A percentile compares a stretch with the other conserved stretches of the same genome.
These are phyloP conservation scores for Teunomyces aglyptinius DNA, from an alignment of 805 yeast genomes.

Conservation along the genomic window DNA sequence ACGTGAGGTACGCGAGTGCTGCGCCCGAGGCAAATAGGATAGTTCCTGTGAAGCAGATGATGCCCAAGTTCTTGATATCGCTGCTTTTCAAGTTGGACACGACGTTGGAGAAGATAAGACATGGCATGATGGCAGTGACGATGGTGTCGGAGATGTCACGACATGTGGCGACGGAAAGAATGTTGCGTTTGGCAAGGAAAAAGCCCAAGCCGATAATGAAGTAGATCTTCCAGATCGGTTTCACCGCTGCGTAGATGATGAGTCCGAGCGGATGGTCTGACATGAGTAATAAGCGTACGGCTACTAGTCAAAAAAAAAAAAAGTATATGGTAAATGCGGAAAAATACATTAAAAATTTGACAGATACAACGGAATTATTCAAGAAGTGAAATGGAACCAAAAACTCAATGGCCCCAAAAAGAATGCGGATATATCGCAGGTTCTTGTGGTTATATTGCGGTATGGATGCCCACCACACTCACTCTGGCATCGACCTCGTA, in stretches of 20 bases:
- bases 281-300: neutral
- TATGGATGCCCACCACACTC: conserved; percentile 16
- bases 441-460: neutral
- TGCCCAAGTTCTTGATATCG: conserved; percentile 71
- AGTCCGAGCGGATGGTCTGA: conserved; percentile 46
- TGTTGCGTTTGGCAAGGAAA: conserved; percentile 57
- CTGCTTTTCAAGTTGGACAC: conserved; percentile 62
- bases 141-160: conserved; percentile 68
- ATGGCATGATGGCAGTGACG: conserved; percentile 69
- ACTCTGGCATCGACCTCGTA: conserved; percentile 25
- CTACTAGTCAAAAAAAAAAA: neutral
- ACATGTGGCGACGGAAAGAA: conserved; percentile 64
- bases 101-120: conserved; percentile 71
- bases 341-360: too few relatives aligned
- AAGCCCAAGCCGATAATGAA: conserved; percentile 68
- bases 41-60: conserved; percentile 49
- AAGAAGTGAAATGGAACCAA: too few relatives aligned
- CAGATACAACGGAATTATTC: too few relatives aligned
- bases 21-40: conserved; percentile 53
- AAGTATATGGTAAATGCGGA: too few relatives aligned
- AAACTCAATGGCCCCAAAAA: too few relatives aligned
- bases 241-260: conserved; percentile 73
- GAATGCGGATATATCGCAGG: too few relatives aligned
- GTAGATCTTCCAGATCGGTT: conserved; percentile 84
- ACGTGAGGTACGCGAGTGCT: conserved; percentile 42